Percentiles rank a stretch among this genome's conserved stretches.
Conservation (phyloP, 352 stramenopile genomes). For the Pythium aristosporum region DNA sequence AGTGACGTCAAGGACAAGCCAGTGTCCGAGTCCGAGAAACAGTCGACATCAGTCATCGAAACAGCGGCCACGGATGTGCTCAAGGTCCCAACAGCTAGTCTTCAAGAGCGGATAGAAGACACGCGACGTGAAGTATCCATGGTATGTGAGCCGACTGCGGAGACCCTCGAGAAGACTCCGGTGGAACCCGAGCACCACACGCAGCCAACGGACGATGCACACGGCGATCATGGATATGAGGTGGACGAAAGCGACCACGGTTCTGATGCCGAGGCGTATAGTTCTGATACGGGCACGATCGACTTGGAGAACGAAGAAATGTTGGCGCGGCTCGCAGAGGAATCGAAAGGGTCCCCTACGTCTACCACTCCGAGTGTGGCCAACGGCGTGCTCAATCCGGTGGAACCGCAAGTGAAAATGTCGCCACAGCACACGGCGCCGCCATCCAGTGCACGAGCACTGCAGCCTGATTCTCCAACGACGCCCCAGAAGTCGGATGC, state of each 20-base stretch:
- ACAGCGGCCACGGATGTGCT: constrained; percentile 4
- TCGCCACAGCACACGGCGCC: constrained; percentile 14
- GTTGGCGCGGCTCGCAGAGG: neutral
- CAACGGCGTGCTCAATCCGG: constrained; percentile 16
- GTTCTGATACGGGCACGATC: constrained; percentile 21
- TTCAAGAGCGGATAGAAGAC: constrained; percentile 2
- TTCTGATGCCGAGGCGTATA: neutral
- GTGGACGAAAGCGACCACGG: constrained; percentile 10
- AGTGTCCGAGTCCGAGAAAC: neutral
- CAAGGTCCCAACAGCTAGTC: constrained; percentile 3
- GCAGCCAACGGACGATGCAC: neutral
- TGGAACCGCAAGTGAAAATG: constrained; percentile 21
- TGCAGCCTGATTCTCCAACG: neutral
- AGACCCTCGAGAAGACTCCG: neutral
- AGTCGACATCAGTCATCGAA: neutral
- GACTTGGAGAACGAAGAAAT: constrained; percentile 19
- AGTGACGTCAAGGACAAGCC: neutral
- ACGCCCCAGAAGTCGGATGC: neutral
- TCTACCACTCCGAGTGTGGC: neutral
- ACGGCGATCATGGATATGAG: constrained; percentile 10
- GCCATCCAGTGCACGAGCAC: neutral
- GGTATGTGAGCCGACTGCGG: neutral
- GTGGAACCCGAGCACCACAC: neutral
- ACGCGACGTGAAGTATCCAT: neutral
- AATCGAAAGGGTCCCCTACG: neutral